These are phyloP conservation scores for Gomphus bonarii DNA, from an alignment of 1,284 basidiomycete genomes.

Conservation along the genomic window DNA sequence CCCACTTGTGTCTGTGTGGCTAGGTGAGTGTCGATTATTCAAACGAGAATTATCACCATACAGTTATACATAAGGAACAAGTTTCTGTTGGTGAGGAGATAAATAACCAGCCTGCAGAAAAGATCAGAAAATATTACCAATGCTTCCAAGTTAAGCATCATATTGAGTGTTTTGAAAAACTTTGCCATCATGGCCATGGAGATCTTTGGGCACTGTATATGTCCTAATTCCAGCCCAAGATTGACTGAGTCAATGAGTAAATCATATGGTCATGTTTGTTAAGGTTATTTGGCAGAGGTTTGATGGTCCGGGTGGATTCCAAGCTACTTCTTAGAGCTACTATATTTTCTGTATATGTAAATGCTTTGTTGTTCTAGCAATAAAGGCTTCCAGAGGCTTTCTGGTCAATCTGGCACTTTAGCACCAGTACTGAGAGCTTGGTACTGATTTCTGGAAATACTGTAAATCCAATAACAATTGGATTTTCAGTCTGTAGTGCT, in stretches of 20 bases:
- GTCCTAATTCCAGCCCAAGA: conserved; percentile 43
- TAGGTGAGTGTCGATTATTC: background rate
- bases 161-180: conserved; percentile 36
- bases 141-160: conserved; percentile 39
- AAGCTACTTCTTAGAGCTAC: too few species aligned
- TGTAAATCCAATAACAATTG: too few species aligned
- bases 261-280: too few species aligned
- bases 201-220: conserved; percentile 37
- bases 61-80: conserved; percentile 57
- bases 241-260: background rate
- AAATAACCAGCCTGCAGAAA: background rate
- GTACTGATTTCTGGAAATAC: too few species aligned
- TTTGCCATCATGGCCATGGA: conserved; percentile 29
- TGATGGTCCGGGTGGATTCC: too few species aligned
- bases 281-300: too few species aligned
- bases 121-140: conserved; percentile 29
- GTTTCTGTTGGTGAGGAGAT: conserved; percentile 28
- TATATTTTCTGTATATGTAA: too few species aligned
- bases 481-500: too few species aligned
- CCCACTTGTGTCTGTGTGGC: conserved; percentile 24
- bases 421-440: too few species aligned
- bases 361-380: too few species aligned
- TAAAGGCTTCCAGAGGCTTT: too few species aligned
- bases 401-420: too few species aligned
- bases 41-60: conserved; percentile 14